phyloP scores from a whole-genome alignment of 805 yeast species.

The Saccharomycopsis javanensis region DNA sequence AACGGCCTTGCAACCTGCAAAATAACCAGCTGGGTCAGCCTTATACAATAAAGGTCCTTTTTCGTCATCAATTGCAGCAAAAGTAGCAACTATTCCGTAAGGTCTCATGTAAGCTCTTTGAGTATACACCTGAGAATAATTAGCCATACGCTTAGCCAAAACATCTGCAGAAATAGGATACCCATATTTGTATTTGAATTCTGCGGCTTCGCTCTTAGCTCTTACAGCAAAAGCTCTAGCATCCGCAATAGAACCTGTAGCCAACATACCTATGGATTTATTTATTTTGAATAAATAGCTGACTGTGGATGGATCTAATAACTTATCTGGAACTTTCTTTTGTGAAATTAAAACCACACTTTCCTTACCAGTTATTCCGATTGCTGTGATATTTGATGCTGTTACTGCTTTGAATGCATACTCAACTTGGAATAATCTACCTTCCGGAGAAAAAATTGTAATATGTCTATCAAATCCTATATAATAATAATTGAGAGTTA shows the following conservation, averaged over 20 bases:
- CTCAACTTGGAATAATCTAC: slow-evolving; percentile 94
- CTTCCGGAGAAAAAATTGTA: slow-evolving; percentile 97
- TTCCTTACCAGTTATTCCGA: slow-evolving; percentile 81
- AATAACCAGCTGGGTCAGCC: slow-evolving; percentile 97
- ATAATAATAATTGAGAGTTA: slow-evolving; percentile 29
- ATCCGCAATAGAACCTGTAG: slow-evolving; percentile 94
- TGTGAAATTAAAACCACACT: slow-evolving; percentile 85
- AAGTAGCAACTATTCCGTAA: slow-evolving; percentile 85
- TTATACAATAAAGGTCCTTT: slow-evolving; percentile 83
- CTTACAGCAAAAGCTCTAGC: slow-evolving; percentile 84
- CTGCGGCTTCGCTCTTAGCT: slow-evolving; percentile 93
- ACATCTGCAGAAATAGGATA: slow-evolving; percentile 95
- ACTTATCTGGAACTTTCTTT: slow-evolving; percentile 92
- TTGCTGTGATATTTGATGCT: slow-evolving; percentile 79
- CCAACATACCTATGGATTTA: slow-evolving; percentile 73
- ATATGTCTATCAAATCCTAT: slow-evolving; percentile 99
- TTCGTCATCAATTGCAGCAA: slow-evolving; percentile 82
- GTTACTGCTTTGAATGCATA: slow-evolving; percentile 97
- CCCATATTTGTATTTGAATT: slow-evolving; percentile 88
- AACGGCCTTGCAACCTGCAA: slow-evolving; percentile 80
- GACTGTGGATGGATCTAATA: slow-evolving; percentile 80
- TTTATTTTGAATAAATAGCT: slow-evolving; percentile 80
- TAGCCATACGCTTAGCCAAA: slow-evolving; percentile 90
- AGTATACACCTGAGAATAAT: slow-evolving; percentile 88
- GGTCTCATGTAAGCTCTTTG: slow-evolving; percentile 99